Percentiles rank a stretch among this genome's conserved stretches.
phyloP scores from a whole-genome alignment of 179 eudicot genomes.

The Silene noctiflora region DNA sequence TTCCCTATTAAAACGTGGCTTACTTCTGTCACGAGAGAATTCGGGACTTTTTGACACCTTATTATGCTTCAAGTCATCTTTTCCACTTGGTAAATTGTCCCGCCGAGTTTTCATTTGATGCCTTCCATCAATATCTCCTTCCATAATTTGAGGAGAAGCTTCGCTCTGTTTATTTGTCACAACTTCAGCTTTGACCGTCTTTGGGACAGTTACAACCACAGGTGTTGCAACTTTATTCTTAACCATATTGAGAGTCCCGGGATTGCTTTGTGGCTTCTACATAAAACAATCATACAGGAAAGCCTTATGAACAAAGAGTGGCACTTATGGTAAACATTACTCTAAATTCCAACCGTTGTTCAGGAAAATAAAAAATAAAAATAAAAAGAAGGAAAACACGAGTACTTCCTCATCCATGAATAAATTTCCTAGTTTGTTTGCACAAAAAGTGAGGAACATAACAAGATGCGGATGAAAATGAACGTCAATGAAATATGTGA shows the following conservation, averaged over 20 bases:
- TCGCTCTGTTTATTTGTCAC: conserved; percentile 31
- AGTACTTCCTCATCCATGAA: too few relatives aligned
- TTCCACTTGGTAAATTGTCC: conserved; percentile 26
- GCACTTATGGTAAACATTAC: too few relatives aligned
- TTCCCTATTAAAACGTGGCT: conserved; percentile 16
- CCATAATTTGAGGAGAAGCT: conserved; percentile 21
- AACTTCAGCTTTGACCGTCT: conserved; percentile 28
- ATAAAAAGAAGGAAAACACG: too few relatives aligned
- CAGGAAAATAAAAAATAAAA: too few relatives aligned
- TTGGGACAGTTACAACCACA: conserved; percentile 30
- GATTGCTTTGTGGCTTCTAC: conserved; percentile 42
- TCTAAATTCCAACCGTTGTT: too few relatives aligned
- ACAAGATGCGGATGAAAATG: too few relatives aligned
- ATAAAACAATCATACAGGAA: conserved; percentile 9
- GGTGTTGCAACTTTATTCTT: conserved; percentile 24
- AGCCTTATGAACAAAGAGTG: not conserved
- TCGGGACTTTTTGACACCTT: conserved; percentile 33
- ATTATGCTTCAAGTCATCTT: conserved; percentile 33
- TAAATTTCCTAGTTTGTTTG: too few relatives aligned
- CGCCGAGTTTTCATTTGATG: conserved; percentile 22
- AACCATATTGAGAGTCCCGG: conserved; percentile 27
- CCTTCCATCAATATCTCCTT: conserved; percentile 23
- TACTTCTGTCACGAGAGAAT: conserved; percentile 20
- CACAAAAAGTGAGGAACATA: too few relatives aligned
- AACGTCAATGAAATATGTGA: too few relatives aligned